Evolutionary conservation across 257 asterid species (phyloP), one percentile per base, ranked within the genome.

Genomic region (Galeopsis tetrahit): DNA sequence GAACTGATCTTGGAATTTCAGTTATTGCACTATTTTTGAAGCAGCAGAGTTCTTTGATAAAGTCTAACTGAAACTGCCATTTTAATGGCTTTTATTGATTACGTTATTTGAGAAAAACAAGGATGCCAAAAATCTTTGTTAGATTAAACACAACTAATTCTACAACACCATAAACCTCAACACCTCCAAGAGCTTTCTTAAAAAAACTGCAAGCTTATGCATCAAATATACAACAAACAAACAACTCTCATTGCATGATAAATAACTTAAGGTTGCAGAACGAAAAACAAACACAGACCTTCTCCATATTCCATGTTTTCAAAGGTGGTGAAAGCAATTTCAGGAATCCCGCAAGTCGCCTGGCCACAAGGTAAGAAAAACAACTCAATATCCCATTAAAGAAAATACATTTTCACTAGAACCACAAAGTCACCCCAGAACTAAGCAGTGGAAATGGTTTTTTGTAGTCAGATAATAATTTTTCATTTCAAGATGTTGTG

Each of bases 281-380:
- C 66, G 59, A 64, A 56, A 71, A 69, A 70, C 35, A 78, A 77
- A 64, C 10, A 79, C 89, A 59, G 36, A 93, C 98, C 96, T 79
- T 94, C 98, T 70, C 98, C 98, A 73, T 86, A 94, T 78, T 94
- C 98, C 98, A 94, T 94, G 82, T 94, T 94, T 80, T 94, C 98
- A 76, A 91, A 94, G 79, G 98, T 94, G 35, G 97, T 77, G 77
- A 83, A 83, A 56, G 98, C 87, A 77, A 94, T 80, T 85, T 94
- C 98, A 76, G 98, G 98, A 76, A 94, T 94, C 68, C 97, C 98
- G 59, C 98, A 91, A 67, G 95, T 86, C 79, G 98, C 98, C 98
- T 94, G 79, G 77, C 46, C 73, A 81, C 70, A 69, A 21, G 66
- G 70, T 28, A 65, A 80, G 33, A 57, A 53, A 72, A 43, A 49